phyloP scores from a whole-genome alignment of 2,329 filamentous ascomycete genomes.

The Penicillium hesseltinei region DNA sequence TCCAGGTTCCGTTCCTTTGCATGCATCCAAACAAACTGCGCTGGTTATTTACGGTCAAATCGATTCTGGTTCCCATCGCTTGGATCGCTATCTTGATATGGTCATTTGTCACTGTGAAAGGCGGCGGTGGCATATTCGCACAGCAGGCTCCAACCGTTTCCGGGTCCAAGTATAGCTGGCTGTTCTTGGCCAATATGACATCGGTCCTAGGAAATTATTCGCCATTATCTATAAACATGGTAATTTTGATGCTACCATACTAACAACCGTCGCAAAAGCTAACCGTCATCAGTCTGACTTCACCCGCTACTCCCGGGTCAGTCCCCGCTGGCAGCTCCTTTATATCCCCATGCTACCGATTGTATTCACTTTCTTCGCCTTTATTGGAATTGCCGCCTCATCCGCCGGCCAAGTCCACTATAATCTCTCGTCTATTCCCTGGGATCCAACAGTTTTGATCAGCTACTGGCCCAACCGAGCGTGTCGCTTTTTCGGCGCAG shows the following conservation, averaged over 20 bases:
- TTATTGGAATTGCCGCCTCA: slow-evolving; percentile 46
- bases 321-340: slow-evolving; percentile 50
- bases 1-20: slow-evolving; percentile 48
- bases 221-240: slow-evolving; percentile 51
- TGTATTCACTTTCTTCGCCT: slow-evolving; percentile 54
- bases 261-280: not conserved
- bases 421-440: slow-evolving; percentile 37
- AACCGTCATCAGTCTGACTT: slow-evolving; percentile 50
- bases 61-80: slow-evolving; percentile 53
- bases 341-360: slow-evolving; percentile 53
- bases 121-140: slow-evolving; percentile 50
- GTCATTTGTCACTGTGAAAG: slow-evolving; percentile 55
- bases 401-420: slow-evolving; percentile 42
- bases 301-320: slow-evolving; percentile 51
- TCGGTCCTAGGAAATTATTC: slow-evolving; percentile 53
- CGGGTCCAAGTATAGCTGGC: slow-evolving; percentile 54
- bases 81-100: slow-evolving; percentile 64
- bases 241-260: not conserved
- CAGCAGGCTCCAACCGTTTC: slow-evolving; percentile 45
- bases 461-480: slow-evolving; percentile 41
- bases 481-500: slow-evolving; percentile 51
- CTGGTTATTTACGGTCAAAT: slow-evolving; percentile 40
- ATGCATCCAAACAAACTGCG: slow-evolving; percentile 44
- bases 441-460: slow-evolving; percentile 46
- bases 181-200: slow-evolving; percentile 52